These are phyloP conservation scores for Aurinia saxatilis DNA, from an alignment of 345 rosid species.

Conservation along the genomic window DNA sequence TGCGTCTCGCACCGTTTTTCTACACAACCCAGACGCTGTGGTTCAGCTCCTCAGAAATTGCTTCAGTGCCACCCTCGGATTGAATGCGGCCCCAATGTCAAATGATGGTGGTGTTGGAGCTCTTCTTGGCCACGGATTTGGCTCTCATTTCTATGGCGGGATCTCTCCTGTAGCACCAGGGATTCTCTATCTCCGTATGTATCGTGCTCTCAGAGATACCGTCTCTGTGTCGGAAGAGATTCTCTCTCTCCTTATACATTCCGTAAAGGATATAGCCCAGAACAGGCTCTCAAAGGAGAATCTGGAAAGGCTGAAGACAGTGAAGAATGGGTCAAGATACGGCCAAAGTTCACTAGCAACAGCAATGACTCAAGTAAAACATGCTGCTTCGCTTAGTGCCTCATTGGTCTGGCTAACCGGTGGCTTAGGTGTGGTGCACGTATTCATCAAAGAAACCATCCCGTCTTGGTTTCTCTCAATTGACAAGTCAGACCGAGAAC, in stretches of 20 bases:
- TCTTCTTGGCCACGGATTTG: constrained; percentile 94
- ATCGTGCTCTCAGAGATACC: constrained; percentile 67
- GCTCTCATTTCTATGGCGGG: constrained; percentile 82
- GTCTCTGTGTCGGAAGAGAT: constrained; percentile 70
- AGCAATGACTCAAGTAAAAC: constrained; percentile 73
- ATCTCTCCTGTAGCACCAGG: constrained; percentile 94
- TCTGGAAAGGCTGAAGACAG: constrained; percentile 48
- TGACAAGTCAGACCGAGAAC: constrained; percentile 47
- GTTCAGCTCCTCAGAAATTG: constrained; percentile 91
- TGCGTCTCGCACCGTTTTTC: constrained; percentile 95
- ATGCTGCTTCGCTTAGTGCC: constrained; percentile 88
- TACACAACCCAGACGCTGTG: constrained; percentile 74
- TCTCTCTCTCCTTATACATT: constrained; percentile 69
- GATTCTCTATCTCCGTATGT: constrained; percentile 70
- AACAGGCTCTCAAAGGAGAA: constrained; percentile 46
- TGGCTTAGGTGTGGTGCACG: constrained; percentile 61
- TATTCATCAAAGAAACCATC: constrained; percentile 69
- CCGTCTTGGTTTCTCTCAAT: constrained; percentile 90
- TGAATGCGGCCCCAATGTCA: constrained; percentile 43
- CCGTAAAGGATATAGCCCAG: constrained; percentile 64
- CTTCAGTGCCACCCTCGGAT: constrained; percentile 77
- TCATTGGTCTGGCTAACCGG: constrained; percentile 88
- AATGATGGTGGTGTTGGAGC: constrained; percentile 82
- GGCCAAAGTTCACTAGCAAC: constrained; percentile 69
- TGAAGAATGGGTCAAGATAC: constrained; percentile 54